A percentile compares a stretch with the other conserved stretches of the same genome.
These are phyloP conservation scores for Phytopythium chamaehyphon DNA, from an alignment of 352 stramenopile species.

Conservation along the genomic window DNA sequence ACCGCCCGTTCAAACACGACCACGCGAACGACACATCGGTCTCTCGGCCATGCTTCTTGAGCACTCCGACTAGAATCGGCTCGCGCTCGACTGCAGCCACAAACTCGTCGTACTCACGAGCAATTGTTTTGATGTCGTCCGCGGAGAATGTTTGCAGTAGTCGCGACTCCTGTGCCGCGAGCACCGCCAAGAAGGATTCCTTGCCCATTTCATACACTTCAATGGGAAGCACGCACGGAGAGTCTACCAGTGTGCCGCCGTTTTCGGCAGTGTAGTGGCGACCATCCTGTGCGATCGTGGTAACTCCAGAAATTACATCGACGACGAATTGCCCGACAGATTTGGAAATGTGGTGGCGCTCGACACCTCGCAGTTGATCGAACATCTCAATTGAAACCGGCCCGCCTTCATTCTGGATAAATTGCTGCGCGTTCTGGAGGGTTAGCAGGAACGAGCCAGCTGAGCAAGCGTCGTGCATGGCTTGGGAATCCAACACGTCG, in stretches of 20 bases:
- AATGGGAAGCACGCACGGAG: slow-evolving; percentile 41
- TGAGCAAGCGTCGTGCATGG: slow-evolving; percentile 25
- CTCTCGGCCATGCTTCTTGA: slow-evolving; percentile 55
- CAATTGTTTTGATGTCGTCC: slow-evolving; percentile 38
- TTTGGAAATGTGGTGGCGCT: slow-evolving; percentile 43
- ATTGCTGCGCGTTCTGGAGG: slow-evolving; percentile 50
- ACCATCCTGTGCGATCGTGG: slow-evolving; percentile 39
- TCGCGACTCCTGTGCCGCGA: slow-evolving; percentile 30
- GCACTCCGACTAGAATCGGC: slow-evolving; percentile 38
- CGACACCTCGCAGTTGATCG: slow-evolving; percentile 37
- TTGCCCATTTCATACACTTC: slow-evolving; percentile 52
- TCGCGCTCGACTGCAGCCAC: slow-evolving; percentile 35
- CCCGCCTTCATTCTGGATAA: slow-evolving; percentile 58
- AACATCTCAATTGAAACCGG: slow-evolving; percentile 54
- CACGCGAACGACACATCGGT: slow-evolving; percentile 61
- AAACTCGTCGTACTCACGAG: slow-evolving; percentile 50
- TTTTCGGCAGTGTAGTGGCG: slow-evolving; percentile 43
- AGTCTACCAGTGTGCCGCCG: slow-evolving; percentile 32
- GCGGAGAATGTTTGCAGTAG: slow-evolving; percentile 39
- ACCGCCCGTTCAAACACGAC: slow-evolving; percentile 48
- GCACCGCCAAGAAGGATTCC: slow-evolving; percentile 38
- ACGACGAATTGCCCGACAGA: slow-evolving; percentile 45
- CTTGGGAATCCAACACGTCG: slow-evolving; percentile 35
- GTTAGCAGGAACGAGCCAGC: slow-evolving; percentile 47
- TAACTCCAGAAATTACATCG: slow-evolving; percentile 34